These are phyloP conservation scores for Odonthalia washingtoniensis DNA, from an alignment of 31 red algal genomes.

Conservation along the genomic window DNA sequence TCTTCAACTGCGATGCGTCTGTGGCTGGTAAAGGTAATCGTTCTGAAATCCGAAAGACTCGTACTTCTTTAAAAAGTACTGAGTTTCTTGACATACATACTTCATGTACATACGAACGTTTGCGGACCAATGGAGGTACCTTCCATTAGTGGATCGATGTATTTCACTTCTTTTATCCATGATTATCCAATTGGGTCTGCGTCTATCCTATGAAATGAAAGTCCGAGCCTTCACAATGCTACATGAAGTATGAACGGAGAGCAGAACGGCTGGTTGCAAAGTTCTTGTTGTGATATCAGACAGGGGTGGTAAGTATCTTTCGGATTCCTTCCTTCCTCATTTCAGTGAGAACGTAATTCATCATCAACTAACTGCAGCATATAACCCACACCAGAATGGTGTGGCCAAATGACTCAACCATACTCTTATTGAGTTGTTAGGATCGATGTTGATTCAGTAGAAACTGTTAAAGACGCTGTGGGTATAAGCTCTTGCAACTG, in stretches of 20 bases:
- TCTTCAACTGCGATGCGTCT: background rate
- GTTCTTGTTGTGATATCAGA: background rate
- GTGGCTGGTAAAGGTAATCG: background rate
- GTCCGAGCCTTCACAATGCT: background rate
- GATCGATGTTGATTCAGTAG: slow-evolving; percentile 6
- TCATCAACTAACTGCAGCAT: slow-evolving; percentile 20
- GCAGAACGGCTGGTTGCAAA: background rate
- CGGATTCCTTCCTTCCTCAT: background rate
- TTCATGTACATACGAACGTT: background rate
- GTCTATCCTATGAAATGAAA: slow-evolving; percentile 7
- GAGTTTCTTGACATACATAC: background rate
- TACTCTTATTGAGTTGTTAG: background rate
- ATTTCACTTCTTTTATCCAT: slow-evolving; percentile 16
- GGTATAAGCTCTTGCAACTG: background rate
- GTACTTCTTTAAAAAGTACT: background rate
- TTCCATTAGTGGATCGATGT: background rate
- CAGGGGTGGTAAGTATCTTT: slow-evolving; percentile 27
- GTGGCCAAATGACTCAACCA: slow-evolving; percentile 10
- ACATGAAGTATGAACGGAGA: background rate
- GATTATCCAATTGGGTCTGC: background rate
- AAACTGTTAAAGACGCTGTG: background rate
- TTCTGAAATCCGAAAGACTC: background rate
- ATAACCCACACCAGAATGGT: slow-evolving; percentile 14
- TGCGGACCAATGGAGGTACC: too few species aligned
- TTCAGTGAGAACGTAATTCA: background rate